Base-by-base conservation (phyloP, 2,329 filamentous ascomycete genomes). In the Clonostachys chloroleuca region DNA sequence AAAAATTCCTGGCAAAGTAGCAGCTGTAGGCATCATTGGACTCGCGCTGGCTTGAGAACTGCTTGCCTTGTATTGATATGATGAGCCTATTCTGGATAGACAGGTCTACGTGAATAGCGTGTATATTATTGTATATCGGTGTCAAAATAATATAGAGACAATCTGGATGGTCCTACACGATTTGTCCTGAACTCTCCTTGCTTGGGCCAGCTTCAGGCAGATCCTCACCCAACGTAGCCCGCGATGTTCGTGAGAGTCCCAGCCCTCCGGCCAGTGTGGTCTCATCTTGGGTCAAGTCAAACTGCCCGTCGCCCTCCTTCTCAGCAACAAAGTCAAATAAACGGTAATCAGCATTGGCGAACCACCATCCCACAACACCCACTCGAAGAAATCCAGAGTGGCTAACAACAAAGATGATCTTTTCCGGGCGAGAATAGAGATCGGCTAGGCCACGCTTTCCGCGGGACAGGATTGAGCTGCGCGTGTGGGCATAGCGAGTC, bases 1-100 rank as follows among this genome's bases (percentile, higher is more conserved):
- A 99, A 67, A 89, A 84, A 55, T 99, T 99, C 64, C 68, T 99
- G 64, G 80, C 91, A 0, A 96, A 94, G 67, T 92, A 54, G 12
- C 7, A 39, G 36, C 14, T n/a, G 36, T 18, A 39, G 17, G 36
- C 36, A n/a, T 39, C 36, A 39, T 39, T 39, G 36, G 36, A 18
- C 12, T n/a, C 14, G 49, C 13, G 16, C 41, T 18, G n/a, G 30
- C n/a, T 34, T 34, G 20, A 14, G 34, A 40, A 40, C 17, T 40
- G 12, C n/a, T 14, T n/a, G n/a, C 7, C n/a, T 40, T n/a, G 37
- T 40, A n/a, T n/a, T 14, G 16, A 42, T 14, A 17, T 13, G 16
- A 24, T 17, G 40, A 42, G 24, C 17, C 16, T 42, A n/a, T 42
- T n/a, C 37, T 8, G n/a, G 37, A n/a, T 40, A 40, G 10, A 13